Conservation (phyloP, 1,139 yeast genomes). For the Zygoascus sp. region DNA sequence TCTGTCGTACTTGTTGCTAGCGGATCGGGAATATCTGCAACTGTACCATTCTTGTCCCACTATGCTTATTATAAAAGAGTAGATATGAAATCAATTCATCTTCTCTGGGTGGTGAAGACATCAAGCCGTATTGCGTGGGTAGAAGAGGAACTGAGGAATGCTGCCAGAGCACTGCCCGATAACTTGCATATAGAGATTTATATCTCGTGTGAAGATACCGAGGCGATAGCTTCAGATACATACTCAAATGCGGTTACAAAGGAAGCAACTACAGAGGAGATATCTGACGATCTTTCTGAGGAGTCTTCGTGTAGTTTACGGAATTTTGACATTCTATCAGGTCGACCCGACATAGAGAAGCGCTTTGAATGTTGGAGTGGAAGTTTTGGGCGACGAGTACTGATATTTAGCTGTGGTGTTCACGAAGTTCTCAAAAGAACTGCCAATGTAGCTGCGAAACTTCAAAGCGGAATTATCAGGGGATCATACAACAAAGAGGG, state of each 20-base stretch:
- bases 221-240: background rate
- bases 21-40: conserved; percentile 55
- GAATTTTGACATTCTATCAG: no score
- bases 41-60: conserved; percentile 37
- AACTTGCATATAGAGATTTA: conserved; percentile 4
- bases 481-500: conserved; percentile 23
- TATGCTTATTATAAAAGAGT: conserved; percentile 6
- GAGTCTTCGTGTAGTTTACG: no score
- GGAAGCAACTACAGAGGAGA: background rate
- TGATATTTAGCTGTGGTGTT: conserved; percentile 52
- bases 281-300: background rate
- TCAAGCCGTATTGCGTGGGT: conserved; percentile 45
- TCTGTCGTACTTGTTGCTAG: conserved; percentile 39
- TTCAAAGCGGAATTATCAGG: conserved; percentile 32
- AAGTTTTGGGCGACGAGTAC: conserved; percentile 39
- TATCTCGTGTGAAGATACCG: conserved; percentile 1
- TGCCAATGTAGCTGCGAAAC: conserved; percentile 42
- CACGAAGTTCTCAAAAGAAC: conserved; percentile 43
- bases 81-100: conserved; percentile 33
- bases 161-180: conserved; percentile 15
- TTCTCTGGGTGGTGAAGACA: conserved; percentile 49
- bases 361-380: conserved; percentile 20
- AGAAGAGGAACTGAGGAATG: conserved; percentile 37
- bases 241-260: background rate
- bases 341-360: conserved; percentile 38